Evolutionary conservation across 1,284 basidiomycete genomes (phyloP).

Genomic region (Sporisorium exsertum): DNA sequence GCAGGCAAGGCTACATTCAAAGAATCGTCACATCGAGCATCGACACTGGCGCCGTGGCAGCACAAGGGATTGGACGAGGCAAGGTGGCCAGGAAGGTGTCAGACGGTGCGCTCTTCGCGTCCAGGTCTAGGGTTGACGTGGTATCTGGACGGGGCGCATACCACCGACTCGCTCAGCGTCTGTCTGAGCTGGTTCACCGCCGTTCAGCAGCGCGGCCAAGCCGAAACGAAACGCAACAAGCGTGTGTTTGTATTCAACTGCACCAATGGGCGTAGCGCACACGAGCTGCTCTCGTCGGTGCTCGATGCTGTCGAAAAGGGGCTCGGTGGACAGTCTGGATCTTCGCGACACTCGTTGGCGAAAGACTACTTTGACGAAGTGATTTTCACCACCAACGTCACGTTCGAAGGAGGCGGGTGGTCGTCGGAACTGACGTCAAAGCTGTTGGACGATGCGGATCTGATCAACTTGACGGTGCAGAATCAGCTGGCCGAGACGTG

Average conservation of each 20-base stretch:
- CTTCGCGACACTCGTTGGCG: conserved; percentile 11
- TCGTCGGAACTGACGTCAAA: conserved; percentile 74
- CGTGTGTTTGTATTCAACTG: conserved; percentile 94
- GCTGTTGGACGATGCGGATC: conserved; percentile 53
- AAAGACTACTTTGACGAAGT: conserved; percentile 79
- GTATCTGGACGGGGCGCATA: conserved; percentile 97
- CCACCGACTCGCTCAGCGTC: conserved; percentile 85
- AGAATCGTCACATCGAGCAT: conserved; percentile 16
- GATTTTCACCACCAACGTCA: conserved; percentile 96
- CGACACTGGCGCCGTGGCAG: conserved; percentile 70
- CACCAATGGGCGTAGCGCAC: conserved; percentile 86
- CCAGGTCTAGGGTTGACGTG: conserved; percentile 74
- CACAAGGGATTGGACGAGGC: conserved; percentile 77
- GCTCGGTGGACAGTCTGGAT: conserved; percentile 5
- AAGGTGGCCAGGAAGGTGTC: conserved; percentile 97
- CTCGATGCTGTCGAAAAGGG: conserved; percentile 66
- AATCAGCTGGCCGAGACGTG: conserved; percentile 58
- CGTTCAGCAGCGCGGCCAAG: conserved; percentile 9
- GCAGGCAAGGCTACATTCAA: conserved; percentile 52
- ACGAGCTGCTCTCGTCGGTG: conserved; percentile 78
- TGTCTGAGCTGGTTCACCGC: conserved; percentile 83
- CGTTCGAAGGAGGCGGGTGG: conserved; percentile 86
- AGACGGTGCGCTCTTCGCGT: conserved; percentile 76
- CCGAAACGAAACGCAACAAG: conserved; percentile 55
- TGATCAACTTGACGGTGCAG: conserved; percentile 59